Evolutionary conservation across 139 green algal species (phyloP).

Genomic region (Chlamydomonas urium): DNA sequence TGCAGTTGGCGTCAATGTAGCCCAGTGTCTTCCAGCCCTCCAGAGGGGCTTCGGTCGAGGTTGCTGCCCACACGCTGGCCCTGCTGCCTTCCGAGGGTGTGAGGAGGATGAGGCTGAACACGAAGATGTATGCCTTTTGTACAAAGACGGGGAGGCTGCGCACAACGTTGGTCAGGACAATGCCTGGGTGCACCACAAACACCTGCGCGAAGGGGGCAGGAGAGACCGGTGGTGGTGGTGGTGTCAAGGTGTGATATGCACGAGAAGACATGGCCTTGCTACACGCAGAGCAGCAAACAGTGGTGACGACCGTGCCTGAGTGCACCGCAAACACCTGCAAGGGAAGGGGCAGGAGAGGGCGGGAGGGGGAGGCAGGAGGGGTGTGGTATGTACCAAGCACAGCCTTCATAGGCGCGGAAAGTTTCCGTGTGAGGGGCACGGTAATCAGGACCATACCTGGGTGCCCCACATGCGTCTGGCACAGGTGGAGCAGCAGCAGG

Average conservation of each 20-base stretch:
- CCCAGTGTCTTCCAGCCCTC: constrained; percentile 27
- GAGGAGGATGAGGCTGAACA: constrained; percentile 66
- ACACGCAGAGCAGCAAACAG: no score
- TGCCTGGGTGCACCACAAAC: constrained; percentile 72
- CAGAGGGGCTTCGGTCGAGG: constrained; percentile 17
- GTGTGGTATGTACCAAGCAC: not conserved
- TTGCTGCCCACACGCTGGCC: constrained; percentile 53
- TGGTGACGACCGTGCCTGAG: not conserved
- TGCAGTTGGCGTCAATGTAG: constrained; percentile 60
- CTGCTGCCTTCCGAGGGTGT: constrained; percentile 57
- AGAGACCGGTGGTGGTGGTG: no score
- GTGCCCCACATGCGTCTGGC: not conserved
- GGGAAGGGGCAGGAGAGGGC: not conserved
- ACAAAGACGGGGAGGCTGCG: constrained; percentile 60
- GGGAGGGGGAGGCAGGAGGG: not conserved
- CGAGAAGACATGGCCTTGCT: no score
- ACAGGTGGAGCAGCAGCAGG: no score
- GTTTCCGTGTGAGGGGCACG: not conserved
- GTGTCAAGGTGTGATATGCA: no score
- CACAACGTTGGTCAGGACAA: constrained; percentile 76
- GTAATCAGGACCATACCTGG: not conserved
- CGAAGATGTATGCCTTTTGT: constrained; percentile 44
- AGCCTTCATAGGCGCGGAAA: no score
- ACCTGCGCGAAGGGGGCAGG: constrained; percentile 10
- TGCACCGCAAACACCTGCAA: not conserved